phyloP scores from a whole-genome alignment of 768 basidiomycete species.

The Dacryopinax primogenitus region DNA sequence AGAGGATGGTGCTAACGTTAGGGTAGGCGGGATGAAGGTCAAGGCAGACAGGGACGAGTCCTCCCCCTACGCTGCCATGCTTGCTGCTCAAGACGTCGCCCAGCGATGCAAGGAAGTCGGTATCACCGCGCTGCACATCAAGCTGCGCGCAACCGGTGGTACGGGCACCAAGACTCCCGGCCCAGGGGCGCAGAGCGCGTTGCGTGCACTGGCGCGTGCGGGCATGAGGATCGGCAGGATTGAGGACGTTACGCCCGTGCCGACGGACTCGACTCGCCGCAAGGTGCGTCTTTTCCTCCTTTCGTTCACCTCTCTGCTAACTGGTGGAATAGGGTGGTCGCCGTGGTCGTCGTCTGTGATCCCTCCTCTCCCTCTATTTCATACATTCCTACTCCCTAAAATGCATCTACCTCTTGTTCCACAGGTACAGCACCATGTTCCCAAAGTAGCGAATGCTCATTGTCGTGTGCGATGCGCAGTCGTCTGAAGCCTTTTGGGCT shows the following conservation, averaged over 20 bases:
- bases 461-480: slow-evolving; percentile 6
- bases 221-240: slow-evolving; percentile 98
- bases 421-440: not conserved
- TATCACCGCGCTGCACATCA: slow-evolving; percentile 96
- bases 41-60: slow-evolving; percentile 99
- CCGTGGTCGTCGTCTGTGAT: slow-evolving; percentile 82
- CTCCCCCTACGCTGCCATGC: slow-evolving; percentile 92
- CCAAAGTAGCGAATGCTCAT: not conserved
- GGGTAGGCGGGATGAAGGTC: slow-evolving; percentile 93
- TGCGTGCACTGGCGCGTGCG: slow-evolving; percentile 94
- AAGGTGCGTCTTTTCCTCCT: slow-evolving; percentile 47
- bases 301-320: slow-evolving; percentile 8
- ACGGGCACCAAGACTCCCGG: slow-evolving; percentile 99
- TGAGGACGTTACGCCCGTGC: slow-evolving; percentile 95
- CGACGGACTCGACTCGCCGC: slow-evolving; percentile 91
- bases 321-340: slow-evolving; percentile 69
- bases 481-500: not conserved
- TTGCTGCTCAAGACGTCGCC: slow-evolving; percentile 96
- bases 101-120: slow-evolving; percentile 95
- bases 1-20: not conserved
- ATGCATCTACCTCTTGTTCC: not conserved
- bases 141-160: slow-evolving; percentile 93
- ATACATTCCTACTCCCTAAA: slow-evolving; percentile 8
- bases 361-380: not conserved
- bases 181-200: slow-evolving; percentile 94